Conservation (phyloP, 1,284 basidiomycete genomes). For the Trichosporon coremiiforme region DNA sequence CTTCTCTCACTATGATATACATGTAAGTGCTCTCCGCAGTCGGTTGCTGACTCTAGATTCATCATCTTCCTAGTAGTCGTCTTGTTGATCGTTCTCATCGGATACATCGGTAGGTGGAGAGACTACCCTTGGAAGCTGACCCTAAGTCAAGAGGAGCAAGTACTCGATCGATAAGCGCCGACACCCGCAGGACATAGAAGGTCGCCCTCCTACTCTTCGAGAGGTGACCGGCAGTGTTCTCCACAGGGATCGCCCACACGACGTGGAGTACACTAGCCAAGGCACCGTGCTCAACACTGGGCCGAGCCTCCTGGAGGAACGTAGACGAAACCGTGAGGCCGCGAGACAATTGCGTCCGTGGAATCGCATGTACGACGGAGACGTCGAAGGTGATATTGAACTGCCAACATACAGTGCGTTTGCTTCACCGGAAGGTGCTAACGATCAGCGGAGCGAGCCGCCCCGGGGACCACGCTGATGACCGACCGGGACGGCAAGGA, state of each 20-base stretch:
- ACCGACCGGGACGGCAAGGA: conserved; percentile 11
- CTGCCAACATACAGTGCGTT: conserved; percentile 17
- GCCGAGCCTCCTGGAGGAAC: background rate
- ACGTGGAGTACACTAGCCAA: background rate
- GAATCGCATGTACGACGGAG: conserved; percentile 13
- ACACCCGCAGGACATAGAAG: background rate
- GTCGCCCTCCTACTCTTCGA: background rate
- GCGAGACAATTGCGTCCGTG: background rate
- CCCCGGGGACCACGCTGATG: background rate
- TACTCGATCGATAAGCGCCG: conserved; percentile 1
- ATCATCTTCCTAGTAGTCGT: conserved; percentile 1
- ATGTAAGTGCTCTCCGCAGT: background rate
- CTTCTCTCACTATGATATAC: background rate
- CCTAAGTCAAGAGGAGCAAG: conserved; percentile 11
- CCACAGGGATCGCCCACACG: background rate
- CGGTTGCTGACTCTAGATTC: background rate
- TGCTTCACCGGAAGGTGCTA: background rate
- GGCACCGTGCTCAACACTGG: background rate
- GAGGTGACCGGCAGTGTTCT: background rate
- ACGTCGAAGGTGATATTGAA: conserved; percentile 8
- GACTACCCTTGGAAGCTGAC: too few relatives aligned
- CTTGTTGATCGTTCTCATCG: background rate
- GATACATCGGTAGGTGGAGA: background rate
- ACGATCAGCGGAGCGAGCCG: conserved; percentile 9
- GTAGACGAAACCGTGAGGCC: background rate